A percentile compares a stretch with the other conserved stretches of the same genome.
These are phyloP conservation scores for Boletales sp. DNA, from an alignment of 768 basidiomycete species.

Conservation along the genomic window DNA sequence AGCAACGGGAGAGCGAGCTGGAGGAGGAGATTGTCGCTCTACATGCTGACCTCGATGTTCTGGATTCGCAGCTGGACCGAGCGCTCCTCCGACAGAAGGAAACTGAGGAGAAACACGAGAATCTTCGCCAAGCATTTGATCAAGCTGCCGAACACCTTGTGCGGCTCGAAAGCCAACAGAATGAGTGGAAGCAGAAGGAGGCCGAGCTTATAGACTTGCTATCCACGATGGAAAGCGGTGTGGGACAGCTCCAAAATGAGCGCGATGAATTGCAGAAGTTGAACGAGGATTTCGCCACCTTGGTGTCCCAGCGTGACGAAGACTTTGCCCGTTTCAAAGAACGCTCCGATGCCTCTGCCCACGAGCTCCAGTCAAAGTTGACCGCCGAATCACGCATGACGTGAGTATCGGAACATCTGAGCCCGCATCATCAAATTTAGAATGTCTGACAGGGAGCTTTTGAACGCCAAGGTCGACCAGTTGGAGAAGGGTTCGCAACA, in stretches of 20 bases:
- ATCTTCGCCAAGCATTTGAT: slow-evolving; percentile 69
- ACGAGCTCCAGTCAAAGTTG: slow-evolving; percentile 72
- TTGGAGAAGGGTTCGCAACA: slow-evolving; percentile 69
- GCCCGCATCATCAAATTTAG: not conserved
- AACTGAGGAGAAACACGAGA: slow-evolving; percentile 73
- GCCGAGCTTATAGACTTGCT: slow-evolving; percentile 57
- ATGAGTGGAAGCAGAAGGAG: slow-evolving; percentile 64
- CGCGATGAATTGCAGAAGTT: slow-evolving; percentile 61
- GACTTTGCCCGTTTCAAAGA: slow-evolving; percentile 73
- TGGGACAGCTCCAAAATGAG: slow-evolving; percentile 54
- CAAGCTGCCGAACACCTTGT: slow-evolving; percentile 85
- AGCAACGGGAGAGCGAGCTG: slow-evolving; percentile 78
- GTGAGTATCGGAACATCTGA: slow-evolving; percentile 39
- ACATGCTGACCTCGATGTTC: slow-evolving; percentile 76
- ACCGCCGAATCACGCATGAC: slow-evolving; percentile 57
- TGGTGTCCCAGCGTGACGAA: slow-evolving; percentile 74
- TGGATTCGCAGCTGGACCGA: slow-evolving; percentile 83
- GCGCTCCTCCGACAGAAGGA: slow-evolving; percentile 76
- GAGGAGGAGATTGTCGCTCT: slow-evolving; percentile 80
- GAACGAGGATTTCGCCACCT: slow-evolving; percentile 65
- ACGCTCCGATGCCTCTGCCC: slow-evolving; percentile 58
- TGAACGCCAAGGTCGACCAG: slow-evolving; percentile 54
- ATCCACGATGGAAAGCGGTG: slow-evolving; percentile 52
- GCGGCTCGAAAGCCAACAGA: slow-evolving; percentile 73
- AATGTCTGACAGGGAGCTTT: slow-evolving; percentile 47